phyloP scores from a whole-genome alignment of 768 basidiomycete species.

The Pleurotus salmoneostramineus region DNA sequence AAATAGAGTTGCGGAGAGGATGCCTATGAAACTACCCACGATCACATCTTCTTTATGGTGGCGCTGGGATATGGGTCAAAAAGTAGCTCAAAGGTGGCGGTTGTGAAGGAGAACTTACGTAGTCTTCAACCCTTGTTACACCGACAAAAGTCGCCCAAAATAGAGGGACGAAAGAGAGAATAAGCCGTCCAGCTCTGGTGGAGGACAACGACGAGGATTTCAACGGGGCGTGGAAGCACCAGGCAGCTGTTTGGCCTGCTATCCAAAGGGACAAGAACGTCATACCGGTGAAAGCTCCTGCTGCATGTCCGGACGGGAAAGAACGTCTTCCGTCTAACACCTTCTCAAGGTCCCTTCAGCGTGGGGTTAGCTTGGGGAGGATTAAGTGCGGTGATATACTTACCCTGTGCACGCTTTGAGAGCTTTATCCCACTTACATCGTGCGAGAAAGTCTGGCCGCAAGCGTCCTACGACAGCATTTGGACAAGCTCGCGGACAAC shows the following conservation, averaged over 20 bases:
- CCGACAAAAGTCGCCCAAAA: constrained; percentile 59
- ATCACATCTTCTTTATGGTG: constrained; percentile 72
- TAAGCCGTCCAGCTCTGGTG: constrained; percentile 44
- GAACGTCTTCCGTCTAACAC: constrained; percentile 53
- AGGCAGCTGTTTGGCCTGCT: constrained; percentile 61
- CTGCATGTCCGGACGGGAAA: constrained; percentile 70
- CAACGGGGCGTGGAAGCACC: constrained; percentile 41
- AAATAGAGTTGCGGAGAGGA: constrained; percentile 40
- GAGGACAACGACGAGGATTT: constrained; percentile 30
- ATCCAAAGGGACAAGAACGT: constrained; percentile 57
- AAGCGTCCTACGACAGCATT: constrained; percentile 35
- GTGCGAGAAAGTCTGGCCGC: constrained; percentile 63
- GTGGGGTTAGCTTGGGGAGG: constrained; percentile 3
- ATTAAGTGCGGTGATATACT: neutral
- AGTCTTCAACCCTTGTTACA: constrained; percentile 59
- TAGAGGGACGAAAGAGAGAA: constrained; percentile 49
- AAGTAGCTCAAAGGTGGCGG: neutral
- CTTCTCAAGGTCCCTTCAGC: constrained; percentile 25
- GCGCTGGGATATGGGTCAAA: constrained; percentile 30
- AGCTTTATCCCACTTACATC: constrained; percentile 56
- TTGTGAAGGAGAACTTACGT: constrained; percentile 36
- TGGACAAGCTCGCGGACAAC: neutral
- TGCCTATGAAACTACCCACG: constrained; percentile 57
- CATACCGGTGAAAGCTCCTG: constrained; percentile 65
- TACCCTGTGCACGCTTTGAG: constrained; percentile 55